These are phyloP conservation scores for Paramecium caudatum DNA, from an alignment of 73 alveolate genomes.

Conservation along the genomic window DNA sequence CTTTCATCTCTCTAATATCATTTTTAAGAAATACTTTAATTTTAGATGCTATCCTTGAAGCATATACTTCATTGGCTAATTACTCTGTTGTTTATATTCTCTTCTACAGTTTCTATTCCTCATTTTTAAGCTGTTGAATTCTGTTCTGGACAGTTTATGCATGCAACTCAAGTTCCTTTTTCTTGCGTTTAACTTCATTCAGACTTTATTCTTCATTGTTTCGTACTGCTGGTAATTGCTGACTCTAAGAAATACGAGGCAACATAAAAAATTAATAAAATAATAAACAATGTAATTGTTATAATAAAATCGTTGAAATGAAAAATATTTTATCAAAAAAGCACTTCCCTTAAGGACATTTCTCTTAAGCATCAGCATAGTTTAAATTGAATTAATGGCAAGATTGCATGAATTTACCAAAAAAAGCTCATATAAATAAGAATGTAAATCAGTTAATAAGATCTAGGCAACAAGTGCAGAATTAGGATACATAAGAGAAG, in stretches of 20 bases:
- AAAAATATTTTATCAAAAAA: constrained; percentile 18
- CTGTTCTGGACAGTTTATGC: constrained; percentile 26
- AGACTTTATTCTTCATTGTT: neutral
- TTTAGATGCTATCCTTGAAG: neutral
- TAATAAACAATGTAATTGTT: neutral
- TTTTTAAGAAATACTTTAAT: neutral
- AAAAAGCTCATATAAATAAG: neutral
- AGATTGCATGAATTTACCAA: neutral
- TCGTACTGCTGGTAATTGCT: neutral
- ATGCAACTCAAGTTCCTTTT: neutral
- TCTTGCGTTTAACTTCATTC: neutral
- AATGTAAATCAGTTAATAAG: neutral
- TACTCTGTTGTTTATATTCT: neutral
- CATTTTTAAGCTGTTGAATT: constrained; percentile 1
- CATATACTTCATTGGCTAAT: constrained; percentile 1
- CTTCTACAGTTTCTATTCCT: neutral
- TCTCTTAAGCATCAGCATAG: constrained; percentile 17
- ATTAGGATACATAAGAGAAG: neutral
- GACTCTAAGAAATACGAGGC: neutral
- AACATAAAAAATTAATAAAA: neutral
- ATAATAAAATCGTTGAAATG: constrained; percentile 29
- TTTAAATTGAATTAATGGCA: constrained; percentile 19
- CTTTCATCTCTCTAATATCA: neutral
- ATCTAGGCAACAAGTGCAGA: constrained; percentile 22
- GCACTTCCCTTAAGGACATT: constrained; percentile 44